These are phyloP conservation scores for Suillus paluster DNA, from an alignment of 768 basidiomycete species.

Conservation along the genomic window DNA sequence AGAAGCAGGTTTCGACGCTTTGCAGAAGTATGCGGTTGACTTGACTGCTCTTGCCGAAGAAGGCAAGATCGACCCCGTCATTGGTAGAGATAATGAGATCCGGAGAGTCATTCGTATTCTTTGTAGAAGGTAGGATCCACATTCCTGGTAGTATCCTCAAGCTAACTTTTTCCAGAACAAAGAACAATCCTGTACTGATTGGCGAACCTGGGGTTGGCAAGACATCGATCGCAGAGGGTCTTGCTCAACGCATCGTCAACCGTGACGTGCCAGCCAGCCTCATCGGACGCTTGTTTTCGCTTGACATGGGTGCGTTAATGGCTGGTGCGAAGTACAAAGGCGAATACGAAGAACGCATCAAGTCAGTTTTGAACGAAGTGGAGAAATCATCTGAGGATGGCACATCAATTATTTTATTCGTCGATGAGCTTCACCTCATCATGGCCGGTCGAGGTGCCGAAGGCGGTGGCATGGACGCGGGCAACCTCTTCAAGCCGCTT, in stretches of 20 bases:
- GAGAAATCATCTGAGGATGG: constrained; percentile 85
- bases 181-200: constrained; percentile 97
- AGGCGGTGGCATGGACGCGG: constrained; percentile 93
- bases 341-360: constrained; percentile 97
- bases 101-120: constrained; percentile 83
- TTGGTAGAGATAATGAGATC: constrained; percentile 93
- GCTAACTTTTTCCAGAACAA: constrained; percentile 62
- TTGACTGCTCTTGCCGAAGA: constrained; percentile 86
- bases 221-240: constrained; percentile 92
- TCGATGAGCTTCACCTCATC: constrained; percentile 94
- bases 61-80: constrained; percentile 95
- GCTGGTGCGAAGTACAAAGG: constrained; percentile 93
- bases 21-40: constrained; percentile 88
- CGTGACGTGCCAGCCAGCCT: constrained; percentile 85
- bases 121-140: constrained; percentile 63
- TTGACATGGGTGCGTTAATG: constrained; percentile 97
- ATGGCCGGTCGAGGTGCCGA: constrained; percentile 86
- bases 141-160: background rate
- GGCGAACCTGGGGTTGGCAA: constrained; percentile 97
- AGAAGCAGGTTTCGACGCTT: constrained; percentile 91
- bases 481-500: constrained; percentile 90
- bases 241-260: constrained; percentile 94
- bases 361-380: constrained; percentile 89
- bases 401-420: constrained; percentile 86
- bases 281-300: constrained; percentile 75